phyloP scores from a whole-genome alignment of 495 filamentous ascomycete genomes.

The Rhypophila decipiens region DNA sequence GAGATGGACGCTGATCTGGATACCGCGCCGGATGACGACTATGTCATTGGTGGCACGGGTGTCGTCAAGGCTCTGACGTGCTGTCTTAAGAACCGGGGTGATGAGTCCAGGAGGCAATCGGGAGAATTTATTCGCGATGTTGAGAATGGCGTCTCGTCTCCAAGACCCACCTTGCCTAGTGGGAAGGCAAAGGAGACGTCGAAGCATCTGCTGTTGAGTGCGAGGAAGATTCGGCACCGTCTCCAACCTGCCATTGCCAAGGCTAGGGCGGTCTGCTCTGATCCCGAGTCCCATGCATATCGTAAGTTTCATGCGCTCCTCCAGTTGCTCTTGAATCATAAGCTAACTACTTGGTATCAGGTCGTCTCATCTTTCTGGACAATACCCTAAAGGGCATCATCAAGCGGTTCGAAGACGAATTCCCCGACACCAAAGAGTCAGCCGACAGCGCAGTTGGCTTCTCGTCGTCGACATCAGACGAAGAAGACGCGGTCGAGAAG shows the following conservation, averaged over 20 bases:
- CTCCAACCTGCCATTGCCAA: conserved; percentile 80
- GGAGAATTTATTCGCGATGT: conserved; percentile 36
- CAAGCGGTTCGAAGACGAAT: conserved; percentile 90
- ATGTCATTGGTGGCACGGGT: conserved; percentile 91
- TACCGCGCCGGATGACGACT: conserved; percentile 80
- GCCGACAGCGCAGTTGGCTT: conserved; percentile 15
- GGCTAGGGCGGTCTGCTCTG: conserved; percentile 51
- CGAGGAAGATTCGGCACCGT: conserved; percentile 76
- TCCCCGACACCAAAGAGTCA: conserved; percentile 67
- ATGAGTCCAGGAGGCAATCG: conserved; percentile 46
- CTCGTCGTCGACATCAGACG: conserved; percentile 13
- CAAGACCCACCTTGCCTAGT: conserved; percentile 14
- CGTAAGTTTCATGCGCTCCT: conserved; percentile 47
- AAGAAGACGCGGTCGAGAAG: conserved; percentile 19
- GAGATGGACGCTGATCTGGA: conserved; percentile 58
- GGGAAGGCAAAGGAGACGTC: conserved; percentile 86
- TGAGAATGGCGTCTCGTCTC: conserved; percentile 20
- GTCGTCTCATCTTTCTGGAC: conserved; percentile 83
- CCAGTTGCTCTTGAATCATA: background rate
- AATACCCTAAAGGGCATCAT: conserved; percentile 86
- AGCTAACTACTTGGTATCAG: conserved; percentile 37
- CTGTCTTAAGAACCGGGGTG: conserved; percentile 70
- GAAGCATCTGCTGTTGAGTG: conserved; percentile 76
- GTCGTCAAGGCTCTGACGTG: conserved; percentile 91
- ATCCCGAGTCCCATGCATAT: conserved; percentile 60